Evolutionary conservation across 2,329 filamentous ascomycete genomes (phyloP), one percentile per base, ranked within the genome.

Genomic region (Penicillium sp.): DNA sequence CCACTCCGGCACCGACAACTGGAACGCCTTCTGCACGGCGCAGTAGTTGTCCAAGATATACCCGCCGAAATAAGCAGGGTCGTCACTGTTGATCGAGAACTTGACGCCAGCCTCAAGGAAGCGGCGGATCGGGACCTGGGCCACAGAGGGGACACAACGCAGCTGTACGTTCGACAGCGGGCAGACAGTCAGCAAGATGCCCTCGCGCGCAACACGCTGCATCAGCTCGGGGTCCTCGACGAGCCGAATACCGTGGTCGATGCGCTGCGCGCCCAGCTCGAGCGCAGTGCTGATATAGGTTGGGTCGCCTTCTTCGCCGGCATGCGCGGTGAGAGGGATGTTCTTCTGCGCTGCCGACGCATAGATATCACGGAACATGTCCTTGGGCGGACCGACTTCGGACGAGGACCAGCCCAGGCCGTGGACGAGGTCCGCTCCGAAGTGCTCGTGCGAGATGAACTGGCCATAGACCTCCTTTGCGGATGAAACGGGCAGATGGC

Each of bases 11-110:
- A 81, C 64, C 15, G 63, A 74, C 49, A 90, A 62, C 3, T 68
- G 59, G 60, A 87, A 87, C 1, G 81, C 79, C 28, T 87, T 81
- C 62, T 90, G 84, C 19, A 90, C 82, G 1, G 81, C 82, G 53
- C 79, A 83, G 65, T 84, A 89, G 51, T 88, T 88, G 53, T 86
- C 83, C 36, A 85, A 67, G 37, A 89, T 78, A 62, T 87, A 88
- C 0, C 79, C 82, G 3, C 84, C 83, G 67, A 90, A 89, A 58
- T 87, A 87, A 8, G 81, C 83, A 43, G 83, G 83, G 57, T 87
- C 83, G 57, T 87, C 84, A 50, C 80, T 84, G 63, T 87, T 87
- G 60, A 88, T 78, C 40, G 79, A 84, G 62, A 87, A 87, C 45
- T 69, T 73, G 26, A 87, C 79, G 0, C 81, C 79, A 4, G 69